Percentiles rank a stretch among this genome's conserved stretches.
Conservation (phyloP, 2,329 filamentous ascomycete genomes). For the Colletotrichum coccodes region DNA sequence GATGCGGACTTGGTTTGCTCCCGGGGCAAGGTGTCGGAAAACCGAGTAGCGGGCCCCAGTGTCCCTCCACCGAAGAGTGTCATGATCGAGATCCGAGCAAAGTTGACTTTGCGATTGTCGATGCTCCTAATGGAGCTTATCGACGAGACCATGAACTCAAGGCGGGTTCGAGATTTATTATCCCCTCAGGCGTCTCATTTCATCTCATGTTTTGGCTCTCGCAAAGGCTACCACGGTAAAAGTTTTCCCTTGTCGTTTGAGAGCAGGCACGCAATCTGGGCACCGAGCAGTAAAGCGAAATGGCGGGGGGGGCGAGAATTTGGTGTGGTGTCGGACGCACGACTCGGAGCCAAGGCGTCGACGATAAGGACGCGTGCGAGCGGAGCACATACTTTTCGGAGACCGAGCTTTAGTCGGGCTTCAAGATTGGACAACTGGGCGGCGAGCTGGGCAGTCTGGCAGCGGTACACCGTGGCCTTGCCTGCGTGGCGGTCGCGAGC, state of each 20-base stretch:
- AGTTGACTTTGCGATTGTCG: neutral
- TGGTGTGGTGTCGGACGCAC: neutral
- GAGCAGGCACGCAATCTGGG: neutral
- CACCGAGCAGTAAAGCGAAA: neutral
- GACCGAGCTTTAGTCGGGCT: neutral
- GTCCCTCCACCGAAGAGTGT: neutral
- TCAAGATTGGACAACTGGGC: neutral
- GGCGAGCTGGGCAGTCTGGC: neutral
- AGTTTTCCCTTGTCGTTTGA: neutral
- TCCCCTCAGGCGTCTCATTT: neutral
- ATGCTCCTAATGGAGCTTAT: neutral
- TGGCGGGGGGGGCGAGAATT: neutral
- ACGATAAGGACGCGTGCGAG: conserved; percentile 11
- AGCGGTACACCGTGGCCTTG: neutral
- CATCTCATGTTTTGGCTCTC: neutral
- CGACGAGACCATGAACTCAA: neutral
- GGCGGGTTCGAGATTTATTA: neutral
- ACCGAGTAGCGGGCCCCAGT: neutral
- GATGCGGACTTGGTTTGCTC: neutral
- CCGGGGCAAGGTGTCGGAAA: neutral
- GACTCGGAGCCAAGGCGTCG: conserved; percentile 6
- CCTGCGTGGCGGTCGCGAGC: neutral
- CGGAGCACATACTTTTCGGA: conserved; percentile 15
- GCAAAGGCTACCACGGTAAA: neutral
- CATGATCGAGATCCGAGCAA: conserved; percentile 3